Evolutionary conservation across 1,284 basidiomycete genomes (phyloP).

Genomic region (Agaricales sp.): DNA sequence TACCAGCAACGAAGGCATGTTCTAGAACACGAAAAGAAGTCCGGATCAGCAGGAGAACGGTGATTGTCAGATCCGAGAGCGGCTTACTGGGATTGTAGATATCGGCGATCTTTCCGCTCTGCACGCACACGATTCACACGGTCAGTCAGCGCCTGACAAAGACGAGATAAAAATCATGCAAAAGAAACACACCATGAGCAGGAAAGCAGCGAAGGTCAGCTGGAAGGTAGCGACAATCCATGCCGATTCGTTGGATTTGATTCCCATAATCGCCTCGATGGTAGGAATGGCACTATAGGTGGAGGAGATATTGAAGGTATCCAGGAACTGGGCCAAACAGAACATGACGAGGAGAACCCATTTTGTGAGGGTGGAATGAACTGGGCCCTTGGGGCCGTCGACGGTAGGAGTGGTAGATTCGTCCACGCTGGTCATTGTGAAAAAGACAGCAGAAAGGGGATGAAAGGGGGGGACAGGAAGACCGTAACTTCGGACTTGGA

Average conservation of each 20-base stretch:
- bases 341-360: slow-evolving; percentile 18
- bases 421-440: too few species aligned
- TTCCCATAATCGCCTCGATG: slow-evolving; percentile 14
- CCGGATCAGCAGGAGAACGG: neutral
- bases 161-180: neutral
- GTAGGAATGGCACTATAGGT: slow-evolving; percentile 22
- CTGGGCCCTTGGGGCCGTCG: too few species aligned
- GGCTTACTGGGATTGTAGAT: slow-evolving; percentile 23
- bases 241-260: slow-evolving; percentile 17
- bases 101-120: slow-evolving; percentile 26
- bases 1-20: slow-evolving; percentile 19
- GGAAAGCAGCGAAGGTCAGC: slow-evolving; percentile 26
- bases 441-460: too few species aligned
- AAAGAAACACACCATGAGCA: slow-evolving; percentile 16
- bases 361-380: too few species aligned
- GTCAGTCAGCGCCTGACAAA: neutral
- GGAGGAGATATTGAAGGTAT: slow-evolving; percentile 23
- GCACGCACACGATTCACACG: slow-evolving; percentile 1
- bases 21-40: slow-evolving; percentile 10
- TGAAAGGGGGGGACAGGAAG: too few species aligned
- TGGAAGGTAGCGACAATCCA: slow-evolving; percentile 27
- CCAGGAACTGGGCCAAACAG: slow-evolving; percentile 25
- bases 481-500: too few species aligned
- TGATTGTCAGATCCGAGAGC: neutral
- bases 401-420: too few species aligned